phyloP scores from a whole-genome alignment of 2,329 filamentous ascomycete genomes.

The Cadophora luteo-olivacea region DNA sequence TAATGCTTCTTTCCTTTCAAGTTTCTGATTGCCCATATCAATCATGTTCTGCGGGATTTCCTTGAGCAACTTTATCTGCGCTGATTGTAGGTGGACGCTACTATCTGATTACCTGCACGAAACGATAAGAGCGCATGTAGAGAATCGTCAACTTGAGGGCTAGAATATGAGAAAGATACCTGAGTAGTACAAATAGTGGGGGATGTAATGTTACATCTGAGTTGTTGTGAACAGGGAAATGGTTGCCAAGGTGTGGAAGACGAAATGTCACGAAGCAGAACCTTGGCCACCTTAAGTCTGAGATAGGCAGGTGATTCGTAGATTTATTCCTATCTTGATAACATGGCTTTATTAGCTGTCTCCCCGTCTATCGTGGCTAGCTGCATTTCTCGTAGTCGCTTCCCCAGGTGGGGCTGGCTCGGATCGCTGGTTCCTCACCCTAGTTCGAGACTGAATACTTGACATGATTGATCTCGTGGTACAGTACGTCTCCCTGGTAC shows the following conservation, averaged over 20 bases:
- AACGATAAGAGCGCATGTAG: not conserved
- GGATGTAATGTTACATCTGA: constrained; percentile 15
- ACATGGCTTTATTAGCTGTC: not conserved
- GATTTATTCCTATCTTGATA: not conserved
- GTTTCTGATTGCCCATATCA: not conserved
- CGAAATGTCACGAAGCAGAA: not conserved
- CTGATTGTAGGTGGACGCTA: not conserved
- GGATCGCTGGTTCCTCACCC: not conserved
- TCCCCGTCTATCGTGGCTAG: not conserved
- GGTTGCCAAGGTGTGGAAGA: not conserved
- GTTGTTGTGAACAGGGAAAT: no score
- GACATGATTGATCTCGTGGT: not conserved
- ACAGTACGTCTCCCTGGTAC: not conserved
- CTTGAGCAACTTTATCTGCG: no score
- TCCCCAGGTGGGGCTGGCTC: not conserved
- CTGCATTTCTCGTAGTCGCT: not conserved
- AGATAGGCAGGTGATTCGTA: not conserved
- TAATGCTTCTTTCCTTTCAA: not conserved
- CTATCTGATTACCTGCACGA: not conserved
- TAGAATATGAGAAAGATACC: not conserved
- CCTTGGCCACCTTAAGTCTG: not conserved
- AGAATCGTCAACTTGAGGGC: not conserved
- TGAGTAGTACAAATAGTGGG: not conserved
- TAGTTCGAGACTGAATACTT: not conserved
- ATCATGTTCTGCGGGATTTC: no score